Evolutionary conservation across 2,329 filamentous ascomycete species (phyloP).

Genomic region (Cyphellophora europaea): DNA sequence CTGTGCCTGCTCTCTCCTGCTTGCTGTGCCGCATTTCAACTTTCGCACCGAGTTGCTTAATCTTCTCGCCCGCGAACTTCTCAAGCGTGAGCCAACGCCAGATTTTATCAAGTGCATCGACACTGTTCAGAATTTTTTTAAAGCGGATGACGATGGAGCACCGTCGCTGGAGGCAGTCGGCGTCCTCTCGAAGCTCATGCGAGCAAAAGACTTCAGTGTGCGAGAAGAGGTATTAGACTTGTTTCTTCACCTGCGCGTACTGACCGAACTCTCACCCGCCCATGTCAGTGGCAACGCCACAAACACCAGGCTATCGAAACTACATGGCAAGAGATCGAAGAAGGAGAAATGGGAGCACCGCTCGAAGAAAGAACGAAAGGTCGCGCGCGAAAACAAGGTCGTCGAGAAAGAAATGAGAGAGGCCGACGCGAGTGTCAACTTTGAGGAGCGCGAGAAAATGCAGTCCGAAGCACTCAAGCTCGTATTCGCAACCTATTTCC

Average conservation of each 20-base stretch:
- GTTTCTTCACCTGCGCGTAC: slow-evolving; percentile 78
- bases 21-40: slow-evolving; percentile 90
- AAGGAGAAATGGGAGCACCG: slow-evolving; percentile 76
- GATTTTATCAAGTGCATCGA: slow-evolving; percentile 70
- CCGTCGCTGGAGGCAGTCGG: slow-evolving; percentile 79
- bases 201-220: slow-evolving; percentile 68
- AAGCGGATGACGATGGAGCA: slow-evolving; percentile 79
- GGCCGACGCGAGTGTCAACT: slow-evolving; percentile 80
- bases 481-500: slow-evolving; percentile 91
- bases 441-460: slow-evolving; percentile 88
- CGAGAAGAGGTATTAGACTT: slow-evolving; percentile 82
- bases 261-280: slow-evolving; percentile 65
- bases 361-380: slow-evolving; percentile 79
- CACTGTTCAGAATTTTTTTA: slow-evolving; percentile 72
- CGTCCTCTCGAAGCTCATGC: slow-evolving; percentile 91
- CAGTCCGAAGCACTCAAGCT: slow-evolving; percentile 93
- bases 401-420: slow-evolving; percentile 89
- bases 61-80: slow-evolving; percentile 77
- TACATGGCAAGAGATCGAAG: slow-evolving; percentile 46
- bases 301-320: slow-evolving; percentile 48
- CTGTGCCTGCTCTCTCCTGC: slow-evolving; percentile 74
- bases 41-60: slow-evolving; percentile 80
- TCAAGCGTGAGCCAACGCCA: slow-evolving; percentile 58
- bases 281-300: slow-evolving; percentile 56
- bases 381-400: slow-evolving; percentile 72